Percentiles rank a stretch among this genome's conserved stretches.
Conservation (phyloP, 495 filamentous ascomycete genomes). For the Penicillium dipodomyicola region DNA sequence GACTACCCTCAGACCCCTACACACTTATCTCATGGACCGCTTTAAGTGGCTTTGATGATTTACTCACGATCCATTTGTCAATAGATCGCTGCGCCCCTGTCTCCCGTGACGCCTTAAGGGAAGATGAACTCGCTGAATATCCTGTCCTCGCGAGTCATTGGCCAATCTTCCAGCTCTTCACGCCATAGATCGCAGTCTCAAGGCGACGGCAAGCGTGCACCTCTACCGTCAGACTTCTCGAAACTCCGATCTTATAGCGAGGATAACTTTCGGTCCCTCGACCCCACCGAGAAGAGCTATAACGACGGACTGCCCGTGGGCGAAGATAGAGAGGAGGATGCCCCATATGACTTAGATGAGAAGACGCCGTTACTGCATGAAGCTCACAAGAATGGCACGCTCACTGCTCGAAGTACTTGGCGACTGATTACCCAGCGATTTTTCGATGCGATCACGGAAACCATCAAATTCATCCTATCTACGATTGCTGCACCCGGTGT, state of each 20-base stretch:
- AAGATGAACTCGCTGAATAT: constrained; percentile 99
- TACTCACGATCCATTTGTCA: constrained; percentile 22
- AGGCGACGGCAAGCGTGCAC: constrained; percentile 50
- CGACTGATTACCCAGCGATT: constrained; percentile 43
- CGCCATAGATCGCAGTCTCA: constrained; percentile 67
- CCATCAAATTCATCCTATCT: constrained; percentile 71
- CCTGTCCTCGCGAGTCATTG: constrained; percentile 81
- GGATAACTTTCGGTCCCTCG: constrained; percentile 36
- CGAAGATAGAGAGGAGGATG: constrained; percentile 33
- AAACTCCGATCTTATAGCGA: constrained; percentile 51
- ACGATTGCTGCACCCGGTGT: constrained; percentile 73
- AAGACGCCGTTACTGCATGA: constrained; percentile 60
- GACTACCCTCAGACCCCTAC: constrained; percentile 13
- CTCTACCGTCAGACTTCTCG: constrained; percentile 41
- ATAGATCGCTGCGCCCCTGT: constrained; percentile 42
- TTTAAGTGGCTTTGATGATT: constrained; percentile 28
- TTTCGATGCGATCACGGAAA: constrained; percentile 59
- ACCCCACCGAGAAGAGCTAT: constrained; percentile 34
- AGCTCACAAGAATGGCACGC: constrained; percentile 46
- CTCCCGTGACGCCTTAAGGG: constrained; percentile 54
- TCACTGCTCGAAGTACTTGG: constrained; percentile 55
- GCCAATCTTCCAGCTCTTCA: constrained; percentile 50
- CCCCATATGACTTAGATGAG: constrained; percentile 51
- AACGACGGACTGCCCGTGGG: constrained; percentile 34
- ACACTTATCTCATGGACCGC: constrained; percentile 16